Evolutionary conservation across 352 stramenopile genomes (phyloP), one percentile per base, ranked within the genome.

Genomic region (Phytophthora tentaculata): DNA sequence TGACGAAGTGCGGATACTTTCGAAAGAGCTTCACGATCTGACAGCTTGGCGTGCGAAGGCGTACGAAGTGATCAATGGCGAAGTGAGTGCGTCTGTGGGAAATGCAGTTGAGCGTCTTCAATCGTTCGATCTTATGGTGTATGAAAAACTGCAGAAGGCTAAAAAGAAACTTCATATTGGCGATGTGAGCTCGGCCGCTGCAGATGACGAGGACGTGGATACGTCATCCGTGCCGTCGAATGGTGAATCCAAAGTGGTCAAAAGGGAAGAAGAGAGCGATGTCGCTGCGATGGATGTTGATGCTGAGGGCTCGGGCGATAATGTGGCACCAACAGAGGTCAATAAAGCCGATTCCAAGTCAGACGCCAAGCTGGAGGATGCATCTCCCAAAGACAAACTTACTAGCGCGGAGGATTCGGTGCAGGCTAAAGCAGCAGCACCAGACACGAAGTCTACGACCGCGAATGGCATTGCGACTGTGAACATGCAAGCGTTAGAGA

Each of bases 1-100:
- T 10, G 84, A 95, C 16, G 89, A 96, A 39, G 61, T 91, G 28
- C 75, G 75, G n/a, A 90, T 91, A 43, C 66, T 95, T 10, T 71
- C 68, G 3, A 92, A 88, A 58, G 89, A 96, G 58, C 59, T 96
- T 14, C 81, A 85, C 29, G 85, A 93, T 57, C 67, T 95, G 12
- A 73, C 17, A 0, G 19, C 49, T 3, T 96, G 89, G 89, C 83
- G 90, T 64, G 64, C 59, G 16, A 91, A 90, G 57, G 85, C 85
- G 3, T 73, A 77, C 14, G 67, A 82, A 41, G 69, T 80, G 29
- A 71, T 96, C 1, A 72, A 88, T 45, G 62, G 50, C 2, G 68
- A 79, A 29, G 57, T 84, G 8, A 56, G 72, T 17, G 37, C 75
- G 16, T 72, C 80, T 9, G 69, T 95, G 0, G 60, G 56, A 19